Evolutionary conservation across 345 rosid species (phyloP), one percentile per base, ranked within the genome.

Genomic region (Heritiera littoralis): DNA sequence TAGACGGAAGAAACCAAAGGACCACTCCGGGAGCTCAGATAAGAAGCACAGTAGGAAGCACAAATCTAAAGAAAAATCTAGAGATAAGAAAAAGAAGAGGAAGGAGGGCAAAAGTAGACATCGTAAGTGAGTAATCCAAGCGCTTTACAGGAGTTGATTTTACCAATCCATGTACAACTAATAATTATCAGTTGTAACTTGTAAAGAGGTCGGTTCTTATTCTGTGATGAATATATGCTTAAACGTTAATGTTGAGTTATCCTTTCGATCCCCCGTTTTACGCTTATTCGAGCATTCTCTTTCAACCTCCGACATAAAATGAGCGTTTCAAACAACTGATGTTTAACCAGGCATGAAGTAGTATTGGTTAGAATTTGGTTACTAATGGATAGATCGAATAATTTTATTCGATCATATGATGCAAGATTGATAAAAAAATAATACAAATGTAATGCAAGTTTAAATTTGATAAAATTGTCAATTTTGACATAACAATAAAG

Each of bases 41-140:
- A 83, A 83, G 86, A 84, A 84, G 83, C 88, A 68, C 78, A 84
- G 85, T 17, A 80, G 74, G 83, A 92, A 86, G 78, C 90, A 87
- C 81, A 86, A 84, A 60, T 78, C 83, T 7, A 82, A 86, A 82
- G 88, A 81, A 43, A 88, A 81, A 81, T 77, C 85, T 6, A 82
- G 78, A 60, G 87, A 85, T 55, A 82, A 81, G 86, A 87, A 81
- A 74, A 89, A 72, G 77, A 82, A 83, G 79, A 83, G 76, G 76
- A 84, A 74, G 75, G 84, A 87, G 61, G 85, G 80, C 79, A 74
- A 49, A 85, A 83, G 82, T 15, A 81, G 75, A 80, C 60, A 49
- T 14, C 81, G 78, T 43, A 52, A 81, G 75, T 78, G 14, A 78
- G 2, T 14, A 60, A 48, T 43, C 67, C 35, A n/a, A 20, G 18